Conservation (phyloP, 2,329 filamentous ascomycete genomes). For the Pseudocercospora macadamiae region DNA sequence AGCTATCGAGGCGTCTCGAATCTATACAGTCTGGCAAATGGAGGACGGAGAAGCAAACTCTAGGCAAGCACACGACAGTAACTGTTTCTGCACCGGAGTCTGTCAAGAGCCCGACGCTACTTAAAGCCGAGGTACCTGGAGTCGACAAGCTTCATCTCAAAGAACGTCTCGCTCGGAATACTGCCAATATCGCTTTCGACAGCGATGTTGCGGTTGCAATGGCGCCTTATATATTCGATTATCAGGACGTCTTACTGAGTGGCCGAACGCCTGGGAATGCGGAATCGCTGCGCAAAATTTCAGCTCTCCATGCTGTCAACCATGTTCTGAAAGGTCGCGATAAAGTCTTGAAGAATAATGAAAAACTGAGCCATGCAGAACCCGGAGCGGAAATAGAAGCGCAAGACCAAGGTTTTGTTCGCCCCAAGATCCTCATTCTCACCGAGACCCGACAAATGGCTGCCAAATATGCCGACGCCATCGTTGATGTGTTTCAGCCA, state of each 20-base stretch:
- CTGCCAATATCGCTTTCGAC: slow-evolving; percentile 60
- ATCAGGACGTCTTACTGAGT: slow-evolving; percentile 78
- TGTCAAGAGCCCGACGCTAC: background rate
- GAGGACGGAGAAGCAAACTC: slow-evolving; percentile 37
- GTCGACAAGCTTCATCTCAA: slow-evolving; percentile 63
- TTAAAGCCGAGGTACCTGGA: background rate
- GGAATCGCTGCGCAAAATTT: slow-evolving; percentile 68
- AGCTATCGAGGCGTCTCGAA: slow-evolving; percentile 57
- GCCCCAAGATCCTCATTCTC: slow-evolving; percentile 89
- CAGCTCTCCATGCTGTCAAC: slow-evolving; percentile 83
- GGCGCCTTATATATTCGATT: slow-evolving; percentile 75
- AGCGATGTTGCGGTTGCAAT: slow-evolving; percentile 63
- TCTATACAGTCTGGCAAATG: slow-evolving; percentile 53
- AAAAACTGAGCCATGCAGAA: slow-evolving; percentile 68
- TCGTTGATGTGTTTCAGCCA: slow-evolving; percentile 74
- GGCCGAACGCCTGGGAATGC: slow-evolving; percentile 72
- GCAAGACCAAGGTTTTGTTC: slow-evolving; percentile 91
- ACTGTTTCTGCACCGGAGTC: slow-evolving; percentile 24
- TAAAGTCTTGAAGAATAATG: slow-evolving; percentile 88
- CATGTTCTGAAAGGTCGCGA: slow-evolving; percentile 94
- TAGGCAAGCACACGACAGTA: slow-evolving; percentile 21
- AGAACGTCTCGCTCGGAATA: slow-evolving; percentile 64
- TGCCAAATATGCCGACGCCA: slow-evolving; percentile 74
- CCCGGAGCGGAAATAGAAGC: slow-evolving; percentile 64
- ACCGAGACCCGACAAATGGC: slow-evolving; percentile 88